Percentiles rank a stretch among this genome's conserved stretches.
These are phyloP conservation scores for Thymus mandschuricus DNA, from an alignment of 257 asterid species.

Conservation along the genomic window DNA sequence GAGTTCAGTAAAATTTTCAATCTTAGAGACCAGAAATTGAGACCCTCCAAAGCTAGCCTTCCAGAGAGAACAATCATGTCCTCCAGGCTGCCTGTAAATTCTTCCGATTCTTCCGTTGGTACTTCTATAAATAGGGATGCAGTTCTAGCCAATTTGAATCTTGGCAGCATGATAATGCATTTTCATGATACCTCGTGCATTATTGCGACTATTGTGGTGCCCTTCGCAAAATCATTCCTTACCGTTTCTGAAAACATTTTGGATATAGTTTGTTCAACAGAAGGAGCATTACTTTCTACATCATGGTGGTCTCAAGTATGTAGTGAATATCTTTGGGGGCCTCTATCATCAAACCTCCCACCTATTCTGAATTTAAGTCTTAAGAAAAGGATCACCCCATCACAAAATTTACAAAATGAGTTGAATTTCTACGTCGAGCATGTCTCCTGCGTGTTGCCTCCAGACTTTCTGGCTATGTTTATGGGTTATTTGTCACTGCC, in stretches of 20 bases:
- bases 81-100: slow-evolving; percentile 33
- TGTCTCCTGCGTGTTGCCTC: slow-evolving; percentile 77
- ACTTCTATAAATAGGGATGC: slow-evolving; percentile 33
- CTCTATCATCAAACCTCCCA: slow-evolving; percentile 55
- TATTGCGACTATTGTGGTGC: slow-evolving; percentile 63
- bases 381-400: slow-evolving; percentile 52
- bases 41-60: slow-evolving; percentile 31
- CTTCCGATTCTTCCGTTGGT: slow-evolving; percentile 35
- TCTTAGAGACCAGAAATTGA: slow-evolving; percentile 39
- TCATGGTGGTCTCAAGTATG: slow-evolving; percentile 59
- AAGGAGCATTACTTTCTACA: slow-evolving; percentile 72
- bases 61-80: slow-evolving; percentile 34
- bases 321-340: slow-evolving; percentile 78
- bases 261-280: slow-evolving; percentile 68
- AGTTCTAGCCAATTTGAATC: slow-evolving; percentile 50
- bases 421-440: slow-evolving; percentile 64
- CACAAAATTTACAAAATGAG: slow-evolving; percentile 45
- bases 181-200: slow-evolving; percentile 84
- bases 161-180: slow-evolving; percentile 57
- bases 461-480: slow-evolving; percentile 73
- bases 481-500: slow-evolving; percentile 81
- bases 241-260: slow-evolving; percentile 49
- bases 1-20: slow-evolving; percentile 49
- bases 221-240: slow-evolving; percentile 53
- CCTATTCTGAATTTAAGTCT: slow-evolving; percentile 65